Base-by-base conservation (phyloP, 768 basidiomycete species). In the Boletus tomentosulus region DNA sequence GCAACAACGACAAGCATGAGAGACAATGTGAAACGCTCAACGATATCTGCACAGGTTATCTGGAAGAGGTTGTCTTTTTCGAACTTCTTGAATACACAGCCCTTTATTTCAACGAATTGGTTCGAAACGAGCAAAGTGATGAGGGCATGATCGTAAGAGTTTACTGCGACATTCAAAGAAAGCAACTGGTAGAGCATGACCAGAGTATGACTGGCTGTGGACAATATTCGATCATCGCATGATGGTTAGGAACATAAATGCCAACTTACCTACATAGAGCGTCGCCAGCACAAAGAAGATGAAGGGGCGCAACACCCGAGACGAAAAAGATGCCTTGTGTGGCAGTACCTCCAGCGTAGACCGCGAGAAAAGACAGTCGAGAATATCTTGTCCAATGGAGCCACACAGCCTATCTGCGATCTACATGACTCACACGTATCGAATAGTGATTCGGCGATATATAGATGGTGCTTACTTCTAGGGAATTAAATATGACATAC, bases 51-150 rank as follows among this genome's bases (percentile, higher is more conserved):
- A 62, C 97, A 99, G 45, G 94, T 95, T 55, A 99, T 95, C 70
- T 99, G 97, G 68, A 99, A 98, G 9, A 99, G 80, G 65, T 90
- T 98, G 64, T 99, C 97, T 68, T 98, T 99, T 68, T 98, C 97
- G 63, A 99, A 98, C 67, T 89, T 98, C 73, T 98, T 99, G 83
- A 99, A 99, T 2, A 99, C 97, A 66, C 91, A 93, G 33, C 96
- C 95, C 72, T 99, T 99, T 71, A 98, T 98, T 72, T 99, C 97
- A 33, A 98, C 96, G 64, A 99, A 98, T 69, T 99, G 97, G 66
- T 98, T 99, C 43, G 93, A 97, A 43, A 99, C 85, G 8, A 99
- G 79, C 0, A 99, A 80, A 0, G 95, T 97, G 38, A 99, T 78
- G 7, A 99, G 82, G 2, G 96, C 87, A 62, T 98, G 90, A 67